These are phyloP conservation scores for Amanita subjunquillea DNA, from an alignment of 768 basidiomycete genomes.

Conservation along the genomic window DNA sequence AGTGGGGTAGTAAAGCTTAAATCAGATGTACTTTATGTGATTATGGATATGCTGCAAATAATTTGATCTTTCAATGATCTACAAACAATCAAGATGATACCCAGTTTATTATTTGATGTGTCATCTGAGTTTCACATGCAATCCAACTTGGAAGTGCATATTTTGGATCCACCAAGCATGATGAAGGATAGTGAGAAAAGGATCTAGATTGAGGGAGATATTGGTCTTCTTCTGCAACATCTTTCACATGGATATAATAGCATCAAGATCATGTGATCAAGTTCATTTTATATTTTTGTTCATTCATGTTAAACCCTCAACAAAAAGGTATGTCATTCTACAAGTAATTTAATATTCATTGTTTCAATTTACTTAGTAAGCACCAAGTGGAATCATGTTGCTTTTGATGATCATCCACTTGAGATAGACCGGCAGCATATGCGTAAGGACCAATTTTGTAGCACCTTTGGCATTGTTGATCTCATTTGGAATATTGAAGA, in stretches of 20 bases:
- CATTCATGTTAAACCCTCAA: neutral
- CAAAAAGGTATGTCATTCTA: neutral
- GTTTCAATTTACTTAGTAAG: neutral
- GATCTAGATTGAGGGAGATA: too few relatives aligned
- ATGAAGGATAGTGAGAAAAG: too few relatives aligned
- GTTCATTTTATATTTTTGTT: neutral
- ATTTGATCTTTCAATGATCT: neutral
- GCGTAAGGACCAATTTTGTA: neutral
- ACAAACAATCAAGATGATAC: neutral
- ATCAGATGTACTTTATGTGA: too few relatives aligned
- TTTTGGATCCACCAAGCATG: too few relatives aligned
- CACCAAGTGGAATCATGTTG: neutral
- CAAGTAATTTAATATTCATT: neutral
- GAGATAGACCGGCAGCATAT: neutral
- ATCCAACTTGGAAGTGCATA: too few relatives aligned
- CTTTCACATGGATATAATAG: too few relatives aligned
- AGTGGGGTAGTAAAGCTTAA: neutral
- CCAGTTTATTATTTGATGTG: too few relatives aligned
- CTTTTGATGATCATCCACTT: neutral
- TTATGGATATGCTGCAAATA: neutral
- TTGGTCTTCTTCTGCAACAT: too few relatives aligned
- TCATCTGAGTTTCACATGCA: too few relatives aligned
- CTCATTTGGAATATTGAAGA: constrained; percentile 29
- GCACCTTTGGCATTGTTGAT: neutral
- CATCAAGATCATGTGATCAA: neutral